Base-by-base conservation (phyloP, 495 filamentous ascomycete genomes). In the Trichoderma virens region DNA sequence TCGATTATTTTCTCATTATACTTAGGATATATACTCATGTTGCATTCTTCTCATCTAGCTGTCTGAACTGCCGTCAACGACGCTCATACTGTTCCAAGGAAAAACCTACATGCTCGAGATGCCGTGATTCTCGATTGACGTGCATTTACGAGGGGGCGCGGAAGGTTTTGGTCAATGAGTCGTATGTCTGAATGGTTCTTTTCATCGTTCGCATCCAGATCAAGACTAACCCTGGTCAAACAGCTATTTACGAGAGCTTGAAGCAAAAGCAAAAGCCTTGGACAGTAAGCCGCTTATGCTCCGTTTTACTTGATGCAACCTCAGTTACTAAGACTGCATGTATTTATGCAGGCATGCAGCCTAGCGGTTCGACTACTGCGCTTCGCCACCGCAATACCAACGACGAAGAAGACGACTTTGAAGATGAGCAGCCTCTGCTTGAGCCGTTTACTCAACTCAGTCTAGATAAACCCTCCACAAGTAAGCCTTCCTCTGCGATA, bases 1-100 rank as follows among this genome's bases (percentile, higher is more conserved):
- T 56, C 8, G 45, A n/a, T n/a, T 20, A 5, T 56, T n/a, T 20
- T 23, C 2, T 20, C 43, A 2, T 47, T 23, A 5, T 5, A n/a
- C n/a, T 25, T 47, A 20, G 0, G 4, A 8, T 23, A n/a, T 47
- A 3, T 2, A 11, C 18, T 47, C 7, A 23, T 47, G 8, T 47
- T 47, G 25, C 16, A 30, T 56, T 0, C 25, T 27, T 30, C 28
- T 45, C 3, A 45, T 18, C 16, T 30, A 72, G 70, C 0, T 72
- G 70, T 51, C 65, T 68, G 2, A 66, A 65, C 0, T 72, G 70
- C 61, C 67, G 70, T 4, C 51, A 62, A 14, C 62, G 70, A 8
- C 64, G 65, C 25, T 68, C 68, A 0, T 68, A 60, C 13, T 72
- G 70, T 60, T 65, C 67, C 38, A 70, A 67, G 31, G 67, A 70